Evolutionary conservation across 306 rosid genomes (phyloP), one percentile per base, ranked within the genome.

Genomic region (Gynostemma pentaphyllum): DNA sequence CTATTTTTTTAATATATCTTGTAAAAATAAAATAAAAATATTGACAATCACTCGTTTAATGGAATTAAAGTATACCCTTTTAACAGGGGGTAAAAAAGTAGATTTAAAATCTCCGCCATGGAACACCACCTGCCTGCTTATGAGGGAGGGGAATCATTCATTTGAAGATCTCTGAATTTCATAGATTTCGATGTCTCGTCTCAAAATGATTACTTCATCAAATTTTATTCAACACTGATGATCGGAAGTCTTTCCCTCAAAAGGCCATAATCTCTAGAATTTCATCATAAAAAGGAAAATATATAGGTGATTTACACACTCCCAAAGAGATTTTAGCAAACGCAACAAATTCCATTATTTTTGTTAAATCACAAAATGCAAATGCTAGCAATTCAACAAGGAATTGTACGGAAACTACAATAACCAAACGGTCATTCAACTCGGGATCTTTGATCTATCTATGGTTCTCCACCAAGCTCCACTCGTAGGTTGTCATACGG

Each of bases 381-480:
- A 28, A 55, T 62, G 65, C 76, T 40, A 40, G 53, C 71, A 76
- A 52, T 74, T 64, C 55, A 70, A 66, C 62, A 59, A 60, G 70
- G 73, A 64, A 22, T 54, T 61, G 75, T 55, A 77, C 61, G 32
- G 74, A 62, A 84, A 75, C 60, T 77, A 41, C 49, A 67, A 64
- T 68, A 74, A 66, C 76, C 51, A 64, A 21, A 46, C 61, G 74
- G 46, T 45, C 69, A 54, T 62, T 34, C 60, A 62, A 45, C 27
- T 44, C 44, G 62, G 66, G 46, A 13, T 59, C 64, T 45, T n/a
- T n/a, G n/a, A 59, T 70, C 68, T 63, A 62, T 57, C 75, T 85
- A 80, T 3, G 96, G 95, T 63, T 92, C 94, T 64, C 90, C 90
- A 24, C 95, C 96, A 72, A 88, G 96, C 82, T 88, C 96, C 76